Evolutionary conservation across 441 rosid genomes (phyloP), one percentile per base, ranked within the genome.

Genomic region (Populus trichocarpa): DNA sequence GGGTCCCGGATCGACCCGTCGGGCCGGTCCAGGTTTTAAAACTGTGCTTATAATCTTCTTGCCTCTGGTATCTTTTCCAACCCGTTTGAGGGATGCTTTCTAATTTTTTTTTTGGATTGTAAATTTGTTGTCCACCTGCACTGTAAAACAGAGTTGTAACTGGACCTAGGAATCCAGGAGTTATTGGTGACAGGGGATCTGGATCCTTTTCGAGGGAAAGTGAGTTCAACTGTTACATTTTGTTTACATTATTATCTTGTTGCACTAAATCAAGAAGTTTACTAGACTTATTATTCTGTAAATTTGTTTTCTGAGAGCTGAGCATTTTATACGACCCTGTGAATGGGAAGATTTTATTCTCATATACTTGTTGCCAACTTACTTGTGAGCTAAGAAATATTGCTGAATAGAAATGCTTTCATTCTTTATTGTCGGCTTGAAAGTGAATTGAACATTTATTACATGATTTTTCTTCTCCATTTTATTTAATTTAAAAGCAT

Each of bases 141-240:
- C 89, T 93, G 99, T 84, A 94, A 87, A 96, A 94, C 84, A 89
- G 97, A 84, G 91, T 85, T 84, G n/a, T n/a, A n/a, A n/a, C n/a
- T n/a, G n/a, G 97, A 26, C 26, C 26, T 26, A 26, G 26, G 1
- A 26, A 26, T 26, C 26, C 26, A 26, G 26, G 1, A 26, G 26
- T 26, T 26, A 26, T 26, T 26, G 26, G 26, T 26, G 26, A 26
- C 26, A 26, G 26, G 1, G 1, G 26, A 26, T 26, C 26, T 26
- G 26, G 26, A 26, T 26, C 26, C 26, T 26, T 26, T 26, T 1
- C 26, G 26, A 26, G 26, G 1, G 1, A 26, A 26, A 26, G 26
- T 26, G 26, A 26, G 26, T 26, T 26, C 26, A 26, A 26, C 26
- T 26, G 1, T 26, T 26, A 26, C 26, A 26, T 26, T 26, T 26